Conservation (phyloP, 169 alveolate genomes). For the Eimeria sp. region DNA sequence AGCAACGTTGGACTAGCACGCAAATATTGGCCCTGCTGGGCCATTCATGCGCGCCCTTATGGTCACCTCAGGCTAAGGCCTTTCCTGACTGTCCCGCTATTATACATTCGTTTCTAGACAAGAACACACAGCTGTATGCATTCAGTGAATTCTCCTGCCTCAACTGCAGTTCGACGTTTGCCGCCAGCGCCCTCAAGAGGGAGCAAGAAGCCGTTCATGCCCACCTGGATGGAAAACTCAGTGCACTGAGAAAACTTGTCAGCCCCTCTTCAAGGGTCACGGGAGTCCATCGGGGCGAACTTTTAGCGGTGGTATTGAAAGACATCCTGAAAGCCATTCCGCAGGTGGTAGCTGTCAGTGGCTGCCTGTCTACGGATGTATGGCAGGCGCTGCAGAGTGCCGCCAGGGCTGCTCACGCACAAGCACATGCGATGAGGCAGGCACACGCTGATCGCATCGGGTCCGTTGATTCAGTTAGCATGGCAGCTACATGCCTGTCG, state of each 20-base stretch:
- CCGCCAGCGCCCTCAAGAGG: background rate
- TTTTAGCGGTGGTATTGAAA: background rate
- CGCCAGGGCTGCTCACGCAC: constrained; percentile 54
- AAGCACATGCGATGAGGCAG: background rate
- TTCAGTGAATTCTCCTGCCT: constrained; percentile 25
- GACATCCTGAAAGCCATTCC: constrained; percentile 37
- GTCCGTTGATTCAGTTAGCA: background rate
- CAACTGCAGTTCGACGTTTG: background rate
- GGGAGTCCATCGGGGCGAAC: background rate
- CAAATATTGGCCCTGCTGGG: constrained; percentile 43
- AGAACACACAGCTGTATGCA: background rate
- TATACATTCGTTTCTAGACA: background rate
- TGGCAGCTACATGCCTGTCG: constrained; percentile 43
- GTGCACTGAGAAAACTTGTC: background rate
- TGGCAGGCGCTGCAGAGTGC: constrained; percentile 41
- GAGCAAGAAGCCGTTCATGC: constrained; percentile 18
- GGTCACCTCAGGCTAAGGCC: background rate
- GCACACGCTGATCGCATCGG: background rate
- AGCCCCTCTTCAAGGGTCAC: background rate
- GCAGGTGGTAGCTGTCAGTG: constrained; percentile 31
- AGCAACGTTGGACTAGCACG: background rate
- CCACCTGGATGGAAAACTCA: background rate
- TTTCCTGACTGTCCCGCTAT: background rate
- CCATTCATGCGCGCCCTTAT: constrained; percentile 31
- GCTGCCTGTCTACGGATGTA: constrained; percentile 22